Evolutionary conservation across 2,329 filamentous ascomycete genomes (phyloP), one percentile per base, ranked within the genome.

Genomic region (Phyllosticta capitalensis): DNA sequence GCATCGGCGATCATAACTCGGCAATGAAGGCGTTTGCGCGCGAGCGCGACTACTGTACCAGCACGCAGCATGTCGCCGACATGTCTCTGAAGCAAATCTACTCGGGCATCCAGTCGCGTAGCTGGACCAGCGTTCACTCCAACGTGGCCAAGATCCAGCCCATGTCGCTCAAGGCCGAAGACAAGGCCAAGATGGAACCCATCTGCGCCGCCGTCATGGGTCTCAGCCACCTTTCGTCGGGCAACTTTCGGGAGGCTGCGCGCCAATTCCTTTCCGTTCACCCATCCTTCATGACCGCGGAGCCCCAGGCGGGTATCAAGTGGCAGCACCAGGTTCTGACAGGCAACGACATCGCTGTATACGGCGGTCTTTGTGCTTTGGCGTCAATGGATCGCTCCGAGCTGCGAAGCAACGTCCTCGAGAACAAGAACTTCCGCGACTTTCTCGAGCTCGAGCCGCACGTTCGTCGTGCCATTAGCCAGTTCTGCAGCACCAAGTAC

Each of bases 371-470:
- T 22, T 87, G 92, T 64, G 90, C 94, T 5, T 82, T 99, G 22
- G 92, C 92, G 24, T 91, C 90, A 1, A 95, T 97, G 88, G 82
- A 89, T 61, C 84, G 94, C 54, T 78, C 80, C 7, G 85, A 90
- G 62, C 79, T 99, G 21, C 88, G 94, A 71, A 76, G 75, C 5
- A 79, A 79, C 6, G 90, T 97, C 2, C 82, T 99, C 0, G 89
- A 94, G 45, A 95, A 90, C 58, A 92, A 88, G 68, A 77, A 81
- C 10, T 99, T 99, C 76, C 87, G 94, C 56, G 84, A 83, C 52
- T 96, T 94, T 69, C 82, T 99, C 14, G 94, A 97, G 71, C 81
- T 95, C 0, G 94, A 97, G 73, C 91, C 92, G 3, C 92, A 97
- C 68, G 88, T 99, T 63, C 89, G 94, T 64, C 92, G 92, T 61